phyloP scores from a whole-genome alignment of 2,329 filamentous ascomycete genomes.

The Aspergillus versicolor region DNA sequence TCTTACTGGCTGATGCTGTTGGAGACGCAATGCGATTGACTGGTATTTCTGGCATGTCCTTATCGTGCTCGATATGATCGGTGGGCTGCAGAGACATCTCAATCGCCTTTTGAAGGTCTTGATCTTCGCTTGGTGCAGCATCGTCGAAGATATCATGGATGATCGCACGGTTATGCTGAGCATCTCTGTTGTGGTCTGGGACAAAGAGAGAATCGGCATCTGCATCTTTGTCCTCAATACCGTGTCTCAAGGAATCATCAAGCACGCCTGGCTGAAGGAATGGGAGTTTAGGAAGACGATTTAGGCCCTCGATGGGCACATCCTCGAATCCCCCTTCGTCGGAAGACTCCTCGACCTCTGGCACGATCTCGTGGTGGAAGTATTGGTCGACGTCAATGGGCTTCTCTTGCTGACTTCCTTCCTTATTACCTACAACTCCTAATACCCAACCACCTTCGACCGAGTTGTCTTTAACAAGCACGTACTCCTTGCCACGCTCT shows the following conservation, averaged over 20 bases:
- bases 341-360: conserved; percentile 59
- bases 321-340: conserved; percentile 85
- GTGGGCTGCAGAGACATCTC: conserved; percentile 69
- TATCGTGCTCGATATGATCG: conserved; percentile 37
- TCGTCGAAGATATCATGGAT: conserved; percentile 60
- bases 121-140: conserved; percentile 55
- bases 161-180: conserved; percentile 21
- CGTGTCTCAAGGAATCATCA: conserved; percentile 35
- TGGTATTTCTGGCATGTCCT: conserved; percentile 33
- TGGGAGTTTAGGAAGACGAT: conserved; percentile 69
- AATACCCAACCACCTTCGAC: conserved; percentile 95
- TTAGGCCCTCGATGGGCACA: conserved; percentile 85
- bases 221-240: conserved; percentile 20
- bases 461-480: conserved; percentile 91
- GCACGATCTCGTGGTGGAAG: conserved; percentile 50
- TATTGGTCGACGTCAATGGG: conserved; percentile 85
- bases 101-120: conserved; percentile 78
- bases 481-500: conserved; percentile 89
- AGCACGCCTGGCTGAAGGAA: conserved; percentile 39
- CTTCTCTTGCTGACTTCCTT: conserved; percentile 74
- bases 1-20: conserved; percentile 24
- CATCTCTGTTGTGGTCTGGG: conserved; percentile 45
- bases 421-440: conserved; percentile 84
- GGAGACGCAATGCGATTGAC: conserved; percentile 50
- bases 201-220: conserved; percentile 59